These are phyloP conservation scores for Gossypium mustelinum DNA, from an alignment of 345 rosid species.

Conservation along the genomic window DNA sequence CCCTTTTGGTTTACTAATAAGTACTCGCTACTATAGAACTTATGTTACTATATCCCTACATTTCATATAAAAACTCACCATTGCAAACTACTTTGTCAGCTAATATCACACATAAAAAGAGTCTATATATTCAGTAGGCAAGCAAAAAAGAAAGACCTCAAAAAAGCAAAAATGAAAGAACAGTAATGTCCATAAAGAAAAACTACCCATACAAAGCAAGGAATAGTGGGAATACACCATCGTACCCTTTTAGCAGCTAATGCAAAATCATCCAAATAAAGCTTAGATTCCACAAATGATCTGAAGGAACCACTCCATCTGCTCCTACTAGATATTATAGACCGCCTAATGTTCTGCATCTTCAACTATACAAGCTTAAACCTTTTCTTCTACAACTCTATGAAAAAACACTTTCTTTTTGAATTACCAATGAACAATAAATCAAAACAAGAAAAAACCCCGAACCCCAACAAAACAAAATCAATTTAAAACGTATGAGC, in stretches of 20 bases:
- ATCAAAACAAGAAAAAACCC: background rate
- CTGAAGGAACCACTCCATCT: slow-evolving; percentile 4
- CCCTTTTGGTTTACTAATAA: background rate
- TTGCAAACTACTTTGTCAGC: background rate
- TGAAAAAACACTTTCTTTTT: background rate
- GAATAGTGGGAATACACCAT: background rate
- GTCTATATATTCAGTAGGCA: background rate
- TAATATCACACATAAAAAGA: background rate
- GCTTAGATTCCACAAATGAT: slow-evolving; percentile 8
- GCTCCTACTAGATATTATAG: slow-evolving; percentile 19
- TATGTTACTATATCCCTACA: background rate
- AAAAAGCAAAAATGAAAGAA: slow-evolving; percentile 6
- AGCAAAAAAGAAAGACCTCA: background rate
- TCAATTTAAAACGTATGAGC: background rate
- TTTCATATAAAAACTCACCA: background rate
- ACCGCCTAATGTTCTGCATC: slow-evolving; percentile 34
- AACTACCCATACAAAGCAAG: background rate
- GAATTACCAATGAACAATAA: background rate
- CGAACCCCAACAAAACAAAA: background rate
- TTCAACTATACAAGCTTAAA: background rate
- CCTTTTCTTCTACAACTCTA: background rate
- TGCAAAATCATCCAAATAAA: slow-evolving; percentile 15
- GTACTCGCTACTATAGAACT: background rate
- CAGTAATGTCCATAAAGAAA: background rate
- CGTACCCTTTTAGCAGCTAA: slow-evolving; percentile 23